Percentiles rank a stretch among this genome's conserved stretches.
phyloP scores from a whole-genome alignment of 108 stramenopile species.

The Nitzschia palea region DNA sequence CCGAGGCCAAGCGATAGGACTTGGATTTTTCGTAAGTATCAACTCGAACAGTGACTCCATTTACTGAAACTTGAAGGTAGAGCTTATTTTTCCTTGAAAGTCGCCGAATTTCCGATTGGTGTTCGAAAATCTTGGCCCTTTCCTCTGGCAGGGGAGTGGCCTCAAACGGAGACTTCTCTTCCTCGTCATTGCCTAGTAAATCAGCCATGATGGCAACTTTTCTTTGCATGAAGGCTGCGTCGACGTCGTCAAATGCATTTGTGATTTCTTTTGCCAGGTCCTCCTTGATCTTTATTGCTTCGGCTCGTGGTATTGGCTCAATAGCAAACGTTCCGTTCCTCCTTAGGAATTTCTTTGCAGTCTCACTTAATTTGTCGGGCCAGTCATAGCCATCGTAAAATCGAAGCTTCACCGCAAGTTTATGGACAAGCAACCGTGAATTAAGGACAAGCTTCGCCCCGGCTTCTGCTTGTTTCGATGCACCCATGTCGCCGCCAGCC shows the following conservation, averaged over 20 bases:
- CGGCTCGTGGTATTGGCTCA: constrained; percentile 28
- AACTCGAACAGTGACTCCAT: constrained; percentile 57
- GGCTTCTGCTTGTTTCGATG: constrained; percentile 49
- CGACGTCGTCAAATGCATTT: constrained; percentile 7
- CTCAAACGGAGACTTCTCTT: constrained; percentile 28
- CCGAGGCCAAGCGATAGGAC: constrained; percentile 66
- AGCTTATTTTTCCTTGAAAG: constrained; percentile 48
- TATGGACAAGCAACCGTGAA: constrained; percentile 58
- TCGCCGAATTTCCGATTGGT: constrained; percentile 38
- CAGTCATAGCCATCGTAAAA: constrained; percentile 86
- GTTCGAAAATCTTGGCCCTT: constrained; percentile 24
- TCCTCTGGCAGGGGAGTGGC: constrained; percentile 64
- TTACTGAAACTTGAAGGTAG: constrained; percentile 63
- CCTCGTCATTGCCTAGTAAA: constrained; percentile 42
- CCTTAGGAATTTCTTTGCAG: constrained; percentile 12
- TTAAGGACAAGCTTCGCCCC: constrained; percentile 35
- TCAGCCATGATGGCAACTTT: constrained; percentile 54
- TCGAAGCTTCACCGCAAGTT: constrained; percentile 55
- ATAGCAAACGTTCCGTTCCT: constrained; percentile 40
- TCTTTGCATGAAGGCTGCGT: background rate
- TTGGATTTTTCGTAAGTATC: constrained; percentile 54
- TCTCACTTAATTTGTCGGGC: constrained; percentile 35
- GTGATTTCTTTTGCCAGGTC: background rate
- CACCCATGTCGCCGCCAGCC: constrained; percentile 57
- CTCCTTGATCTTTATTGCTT: constrained; percentile 3